Evolutionary conservation across 768 basidiomycete species (phyloP).

Genomic region (Lentinula edodes): DNA sequence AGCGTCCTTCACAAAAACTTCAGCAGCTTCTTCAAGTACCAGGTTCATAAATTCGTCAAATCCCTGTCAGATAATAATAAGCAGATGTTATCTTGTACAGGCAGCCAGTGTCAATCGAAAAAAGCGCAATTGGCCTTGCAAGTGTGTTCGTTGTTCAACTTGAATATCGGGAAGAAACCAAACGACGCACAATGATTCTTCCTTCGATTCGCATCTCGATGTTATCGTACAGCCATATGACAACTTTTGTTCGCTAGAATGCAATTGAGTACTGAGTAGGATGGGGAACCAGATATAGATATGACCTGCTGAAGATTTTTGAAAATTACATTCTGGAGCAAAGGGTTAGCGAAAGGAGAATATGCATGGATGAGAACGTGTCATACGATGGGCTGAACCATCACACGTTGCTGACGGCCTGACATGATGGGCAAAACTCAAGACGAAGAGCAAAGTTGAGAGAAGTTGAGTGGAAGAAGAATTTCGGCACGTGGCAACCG

Average conservation of each 20-base stretch:
- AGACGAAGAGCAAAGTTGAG: neutral
- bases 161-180: conserved; percentile 18
- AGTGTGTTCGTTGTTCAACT: conserved; percentile 30
- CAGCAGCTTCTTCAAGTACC: conserved; percentile 88
- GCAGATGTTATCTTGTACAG: conserved; percentile 10
- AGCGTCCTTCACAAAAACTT: conserved; percentile 86
- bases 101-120: neutral
- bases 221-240: conserved; percentile 97
- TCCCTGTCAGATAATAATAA: conserved; percentile 52
- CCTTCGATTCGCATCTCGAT: conserved; percentile 96
- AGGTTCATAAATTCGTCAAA: conserved; percentile 99
- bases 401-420: conserved; percentile 89
- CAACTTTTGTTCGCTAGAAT: conserved; percentile 71
- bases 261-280: conserved; percentile 12
- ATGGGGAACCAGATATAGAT: conserved; percentile 1
- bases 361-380: neutral
- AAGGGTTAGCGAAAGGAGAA: conserved; percentile 5
- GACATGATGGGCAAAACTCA: conserved; percentile 58
- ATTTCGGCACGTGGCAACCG: conserved; percentile 2
- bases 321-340: conserved; percentile 86
- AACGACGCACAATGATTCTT: conserved; percentile 79
- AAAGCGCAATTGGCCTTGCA: conserved; percentile 23
- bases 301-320: conserved; percentile 88
- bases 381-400: conserved; percentile 99
- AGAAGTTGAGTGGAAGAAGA: neutral